Evolutionary conservation across 805 yeast genomes (phyloP).

Genomic region (Cyberlindnera maritima): DNA sequence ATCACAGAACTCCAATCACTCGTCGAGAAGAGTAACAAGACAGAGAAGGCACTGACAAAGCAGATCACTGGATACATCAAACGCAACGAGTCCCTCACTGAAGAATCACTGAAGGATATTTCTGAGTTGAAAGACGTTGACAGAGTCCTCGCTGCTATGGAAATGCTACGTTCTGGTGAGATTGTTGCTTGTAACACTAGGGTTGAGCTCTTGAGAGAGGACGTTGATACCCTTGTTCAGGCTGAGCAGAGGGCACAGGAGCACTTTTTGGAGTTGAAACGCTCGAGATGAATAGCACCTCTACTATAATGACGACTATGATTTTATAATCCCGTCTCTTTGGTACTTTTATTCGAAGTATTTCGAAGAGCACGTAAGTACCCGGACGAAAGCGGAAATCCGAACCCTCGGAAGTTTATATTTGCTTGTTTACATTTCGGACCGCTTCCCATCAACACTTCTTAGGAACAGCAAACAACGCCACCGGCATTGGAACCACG

Average conservation of each 20-base stretch:
- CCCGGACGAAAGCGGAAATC: neutral
- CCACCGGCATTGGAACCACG: neutral
- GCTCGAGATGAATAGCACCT: neutral
- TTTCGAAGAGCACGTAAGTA: too few species aligned
- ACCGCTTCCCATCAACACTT: neutral
- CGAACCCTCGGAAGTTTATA: constrained; percentile 1
- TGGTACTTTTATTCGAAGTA: too few species aligned
- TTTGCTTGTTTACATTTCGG: constrained; percentile 4
- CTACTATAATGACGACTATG: neutral
- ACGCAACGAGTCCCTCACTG: constrained; percentile 14
- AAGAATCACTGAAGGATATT: constrained; percentile 10
- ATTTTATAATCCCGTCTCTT: neutral
- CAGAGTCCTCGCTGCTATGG: constrained; percentile 23
- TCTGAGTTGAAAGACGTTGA: constrained; percentile 22
- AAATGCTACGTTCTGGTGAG: constrained; percentile 22
- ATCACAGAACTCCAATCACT: constrained; percentile 15
- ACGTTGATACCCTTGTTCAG: constrained; percentile 22
- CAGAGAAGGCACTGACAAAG: constrained; percentile 16
- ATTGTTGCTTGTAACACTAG: constrained; percentile 10
- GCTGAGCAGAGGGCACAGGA: constrained; percentile 26
- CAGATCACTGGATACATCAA: constrained; percentile 13
- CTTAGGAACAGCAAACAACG: neutral
- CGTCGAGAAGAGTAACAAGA: constrained; percentile 15
- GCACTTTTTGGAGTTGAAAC: constrained; percentile 15
- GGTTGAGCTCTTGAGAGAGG: constrained; percentile 19